Base-by-base conservation (phyloP, 1,284 basidiomycete species). In the Puccinia hordei region DNA sequence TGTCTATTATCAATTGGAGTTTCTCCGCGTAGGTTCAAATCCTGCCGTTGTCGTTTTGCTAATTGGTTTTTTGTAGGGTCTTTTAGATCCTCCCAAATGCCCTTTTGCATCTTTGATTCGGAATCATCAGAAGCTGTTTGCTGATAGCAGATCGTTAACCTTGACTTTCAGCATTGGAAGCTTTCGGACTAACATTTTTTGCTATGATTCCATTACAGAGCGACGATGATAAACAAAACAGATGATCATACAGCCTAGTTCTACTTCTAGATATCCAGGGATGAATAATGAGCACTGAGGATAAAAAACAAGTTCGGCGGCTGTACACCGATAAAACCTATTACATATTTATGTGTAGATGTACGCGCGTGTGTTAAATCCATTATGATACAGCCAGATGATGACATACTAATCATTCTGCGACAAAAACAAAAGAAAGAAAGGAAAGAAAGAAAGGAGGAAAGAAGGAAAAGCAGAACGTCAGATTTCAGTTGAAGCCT, bases 21-120 rank as follows among this genome's bases (percentile, higher is more conserved):
- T 74, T 68, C 79, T 49, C 72, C 65, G 79, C 79, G 79, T 74
- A 80, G 78, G 78, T 80, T 80, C 78, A 73, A 80, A 65, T 74
- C 69, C 69, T 81, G 77, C 77, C 35, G 57, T 61, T 80, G 69
- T 73, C 72, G 59, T 12, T 41, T 41, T 4, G 12, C 38, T 6
- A 41, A 17, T 49, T 33, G 19, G 24, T 10, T n/a, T 22, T 24
- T 24, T n/a, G 55, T n/a, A n/a, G n/a, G n/a, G n/a, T n/a, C n/a
- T n/a, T n/a, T n/a, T n/a, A n/a, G n/a, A n/a, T n/a, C n/a, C n/a
- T n/a, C n/a, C n/a, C n/a, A n/a, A n/a, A n/a, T n/a, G n/a, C n/a
- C n/a, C n/a, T n/a, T n/a, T n/a, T n/a, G n/a, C n/a, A n/a, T n/a
- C n/a, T n/a, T n/a, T n/a, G n/a, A n/a, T n/a, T n/a, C n/a, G n/a